phyloP scores from a whole-genome alignment of 805 yeast genomes.

The Priceomyces castillae region DNA sequence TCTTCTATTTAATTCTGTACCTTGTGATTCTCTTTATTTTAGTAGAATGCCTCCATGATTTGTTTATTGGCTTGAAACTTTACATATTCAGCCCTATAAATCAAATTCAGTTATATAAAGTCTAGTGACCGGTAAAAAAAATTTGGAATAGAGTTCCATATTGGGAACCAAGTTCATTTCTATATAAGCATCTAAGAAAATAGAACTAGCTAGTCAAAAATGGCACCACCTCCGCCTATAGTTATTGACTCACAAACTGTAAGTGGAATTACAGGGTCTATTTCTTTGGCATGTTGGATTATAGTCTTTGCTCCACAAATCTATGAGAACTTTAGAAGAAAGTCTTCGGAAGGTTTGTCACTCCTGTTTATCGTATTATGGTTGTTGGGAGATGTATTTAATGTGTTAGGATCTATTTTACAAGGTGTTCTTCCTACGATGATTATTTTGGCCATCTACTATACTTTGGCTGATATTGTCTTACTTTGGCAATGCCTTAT shows the following conservation, averaged over 20 bases:
- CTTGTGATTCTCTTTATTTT: no score
- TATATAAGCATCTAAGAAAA: not conserved
- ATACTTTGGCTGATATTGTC: constrained; percentile 86
- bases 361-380: constrained; percentile 82
- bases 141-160: not conserved
- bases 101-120: not conserved
- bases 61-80: no score
- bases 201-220: constrained; percentile 7
- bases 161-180: not conserved
- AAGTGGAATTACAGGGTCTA: constrained; percentile 79
- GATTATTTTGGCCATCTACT: constrained; percentile 88
- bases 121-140: not conserved
- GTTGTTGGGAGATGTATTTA: constrained; percentile 92
- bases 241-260: constrained; percentile 66
- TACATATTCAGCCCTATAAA: not conserved
- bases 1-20: no score
- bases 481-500: constrained; percentile 78
- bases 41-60: no score
- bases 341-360: constrained; percentile 88
- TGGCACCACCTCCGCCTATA: constrained; percentile 67
- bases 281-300: constrained; percentile 96
- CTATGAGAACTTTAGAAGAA: constrained; percentile 82
- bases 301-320: constrained; percentile 97
- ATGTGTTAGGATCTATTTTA: constrained; percentile 83
- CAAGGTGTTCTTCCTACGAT: constrained; percentile 93